Evolutionary conservation across 164 flowering plant genomes (phyloP), one percentile per base, ranked within the genome.

Genomic region (Taxillus chinensis): DNA sequence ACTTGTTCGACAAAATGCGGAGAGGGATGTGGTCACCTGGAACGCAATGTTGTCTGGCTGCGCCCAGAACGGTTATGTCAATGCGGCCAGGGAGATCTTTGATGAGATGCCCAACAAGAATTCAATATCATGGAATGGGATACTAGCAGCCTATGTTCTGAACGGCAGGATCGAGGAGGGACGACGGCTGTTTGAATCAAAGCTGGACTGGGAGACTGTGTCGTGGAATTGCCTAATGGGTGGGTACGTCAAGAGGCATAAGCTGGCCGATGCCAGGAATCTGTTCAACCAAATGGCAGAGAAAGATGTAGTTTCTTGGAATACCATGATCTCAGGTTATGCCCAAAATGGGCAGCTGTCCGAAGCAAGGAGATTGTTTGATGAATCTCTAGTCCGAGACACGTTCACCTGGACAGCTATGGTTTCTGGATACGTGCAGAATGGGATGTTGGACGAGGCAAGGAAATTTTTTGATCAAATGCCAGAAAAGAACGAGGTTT

Each of bases 321-420:
- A 87, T 67, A 89, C 82, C 2, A 80, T 92, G 71, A 84, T 89
- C 45, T 74, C 96, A 2, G 89, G 86, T 50, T 83, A 87, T 78
- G 90, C 95, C 3, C 95, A 92, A 60, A 79, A 76, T 71, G 86
- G 87, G 27, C 69, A 77, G 38, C 13, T 92, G 58, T 69, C 59
- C 11, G 86, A 86, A 63, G 96, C 96, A 6, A 70, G 72, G 68
- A 81, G 78, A 57, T 71, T 89, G 62, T 92, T 92, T 70, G 82
- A 80, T 57, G 80, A 77, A 65, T 76, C 83, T 49, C 91, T 95
- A 1, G 57, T 54, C 37, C 69, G 65, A 55, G 95, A 92, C 71
- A 96, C 89, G 40, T 87, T 86, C 67, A 79, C 96, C 0, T 89
- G 96, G 98, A 92, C 98, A 13, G 82, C 96, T 0, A 84, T 92